These are phyloP conservation scores for Nicotiana tomentosiformis DNA, from an alignment of 257 asterid species.

Conservation along the genomic window DNA sequence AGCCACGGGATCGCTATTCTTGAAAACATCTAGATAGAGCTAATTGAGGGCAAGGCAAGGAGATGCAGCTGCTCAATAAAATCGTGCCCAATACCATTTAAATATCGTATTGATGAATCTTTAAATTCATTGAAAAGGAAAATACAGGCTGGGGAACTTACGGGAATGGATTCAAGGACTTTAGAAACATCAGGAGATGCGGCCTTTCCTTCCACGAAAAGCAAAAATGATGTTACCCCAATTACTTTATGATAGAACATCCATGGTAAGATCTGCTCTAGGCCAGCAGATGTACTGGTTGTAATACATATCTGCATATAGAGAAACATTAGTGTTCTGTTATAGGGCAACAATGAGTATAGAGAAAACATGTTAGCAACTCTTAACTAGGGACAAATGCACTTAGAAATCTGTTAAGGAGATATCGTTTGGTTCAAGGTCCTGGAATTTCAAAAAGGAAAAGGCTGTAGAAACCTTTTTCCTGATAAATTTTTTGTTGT, in stretches of 20 bases:
- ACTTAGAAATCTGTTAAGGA: background rate
- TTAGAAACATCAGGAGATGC: conserved; percentile 38
- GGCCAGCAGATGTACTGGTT: conserved; percentile 53
- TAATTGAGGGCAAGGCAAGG: background rate
- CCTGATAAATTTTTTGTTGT: background rate
- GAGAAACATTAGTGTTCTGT: background rate
- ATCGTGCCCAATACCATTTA: background rate
- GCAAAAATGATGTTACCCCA: conserved; percentile 47
- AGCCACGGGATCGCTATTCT: background rate
- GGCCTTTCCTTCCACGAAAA: conserved; percentile 57
- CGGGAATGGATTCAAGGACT: conserved; percentile 53
- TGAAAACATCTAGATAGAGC: background rate
- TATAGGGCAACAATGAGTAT: background rate
- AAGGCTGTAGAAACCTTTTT: background rate
- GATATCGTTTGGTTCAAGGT: background rate
- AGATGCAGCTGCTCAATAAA: background rate
- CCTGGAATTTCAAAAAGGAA: background rate
- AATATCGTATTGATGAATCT: background rate
- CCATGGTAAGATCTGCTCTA: conserved; percentile 71
- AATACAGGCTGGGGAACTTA: conserved; percentile 23
- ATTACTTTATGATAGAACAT: conserved; percentile 65
- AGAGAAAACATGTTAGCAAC: background rate
- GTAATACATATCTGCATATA: conserved; percentile 53
- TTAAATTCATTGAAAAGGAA: background rate
- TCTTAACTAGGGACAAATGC: background rate